A percentile compares a stretch with the other conserved stretches of the same genome.
Conservation (phyloP, 2,329 filamentous ascomycete genomes). For the Penicillium sp. region DNA sequence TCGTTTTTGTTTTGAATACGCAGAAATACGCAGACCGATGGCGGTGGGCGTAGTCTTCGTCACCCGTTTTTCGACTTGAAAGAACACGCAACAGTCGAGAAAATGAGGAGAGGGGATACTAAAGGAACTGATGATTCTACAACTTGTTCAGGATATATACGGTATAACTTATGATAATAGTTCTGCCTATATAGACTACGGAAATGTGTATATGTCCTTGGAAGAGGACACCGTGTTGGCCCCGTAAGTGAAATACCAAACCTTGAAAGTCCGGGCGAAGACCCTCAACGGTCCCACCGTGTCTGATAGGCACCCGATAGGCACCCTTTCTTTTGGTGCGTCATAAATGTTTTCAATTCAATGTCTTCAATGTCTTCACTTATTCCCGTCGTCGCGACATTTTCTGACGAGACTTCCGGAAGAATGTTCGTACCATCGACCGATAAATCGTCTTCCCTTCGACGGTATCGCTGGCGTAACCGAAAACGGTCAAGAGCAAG, state of each 20-base stretch:
- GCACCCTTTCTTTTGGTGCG: background rate
- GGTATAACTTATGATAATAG: background rate
- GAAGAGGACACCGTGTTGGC: constrained; percentile 13
- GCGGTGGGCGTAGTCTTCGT: constrained; percentile 33
- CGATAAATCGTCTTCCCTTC: constrained; percentile 48
- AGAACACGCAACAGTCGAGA: background rate
- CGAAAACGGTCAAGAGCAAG: constrained; percentile 50
- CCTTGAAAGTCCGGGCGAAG: background rate
- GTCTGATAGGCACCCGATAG: constrained; percentile 3
- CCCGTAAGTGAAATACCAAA: constrained; percentile 4
- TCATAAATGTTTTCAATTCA: no score
- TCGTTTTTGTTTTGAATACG: constrained; percentile 30
- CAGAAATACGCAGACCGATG: constrained; percentile 28
- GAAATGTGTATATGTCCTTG: background rate
- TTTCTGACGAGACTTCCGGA: constrained; percentile 25
- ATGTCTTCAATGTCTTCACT: background rate
- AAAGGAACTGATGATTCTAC: background rate
- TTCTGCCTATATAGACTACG: constrained; percentile 5
- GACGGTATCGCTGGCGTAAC: constrained; percentile 49
- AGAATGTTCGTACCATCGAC: constrained; percentile 34
- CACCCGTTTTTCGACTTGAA: constrained; percentile 19
- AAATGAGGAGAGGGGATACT: background rate
- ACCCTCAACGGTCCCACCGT: background rate
- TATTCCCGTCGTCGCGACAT: constrained; percentile 9
- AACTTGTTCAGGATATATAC: background rate